Evolutionary conservation across 192 early-diverging fungal species (phyloP).

Genomic region (Podila epigama): DNA sequence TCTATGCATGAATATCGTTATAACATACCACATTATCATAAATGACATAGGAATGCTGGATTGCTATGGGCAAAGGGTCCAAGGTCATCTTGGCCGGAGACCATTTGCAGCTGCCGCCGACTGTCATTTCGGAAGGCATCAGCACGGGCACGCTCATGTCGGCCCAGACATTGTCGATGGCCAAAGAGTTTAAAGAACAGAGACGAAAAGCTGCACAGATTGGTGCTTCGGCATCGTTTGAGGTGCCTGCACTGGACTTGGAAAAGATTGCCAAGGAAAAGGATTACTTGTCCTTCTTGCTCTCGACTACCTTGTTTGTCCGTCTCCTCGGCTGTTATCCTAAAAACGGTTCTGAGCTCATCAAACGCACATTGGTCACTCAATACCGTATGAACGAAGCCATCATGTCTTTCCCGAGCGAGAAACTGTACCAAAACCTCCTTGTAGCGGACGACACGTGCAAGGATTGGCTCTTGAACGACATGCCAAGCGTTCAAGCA

Average conservation of each 20-base stretch:
- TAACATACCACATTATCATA: neutral
- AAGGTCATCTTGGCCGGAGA: slow-evolving; percentile 88
- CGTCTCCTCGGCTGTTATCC: slow-evolving; percentile 66
- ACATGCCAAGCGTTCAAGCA: slow-evolving; percentile 62
- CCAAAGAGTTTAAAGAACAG: slow-evolving; percentile 31
- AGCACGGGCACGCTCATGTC: slow-evolving; percentile 13
- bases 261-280: slow-evolving; percentile 27
- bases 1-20: neutral
- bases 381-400: slow-evolving; percentile 91
- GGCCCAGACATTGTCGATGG: slow-evolving; percentile 16
- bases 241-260: slow-evolving; percentile 24
- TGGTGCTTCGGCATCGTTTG: slow-evolving; percentile 32
- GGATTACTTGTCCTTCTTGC: slow-evolving; percentile 39
- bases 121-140: slow-evolving; percentile 69
- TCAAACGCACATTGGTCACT: slow-evolving; percentile 75
- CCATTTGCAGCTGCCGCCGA: slow-evolving; percentile 89
- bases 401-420: slow-evolving; percentile 81
- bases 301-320: slow-evolving; percentile 81
- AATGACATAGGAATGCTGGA: slow-evolving; percentile 82
- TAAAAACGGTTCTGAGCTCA: slow-evolving; percentile 48
- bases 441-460: slow-evolving; percentile 74
- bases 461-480: slow-evolving; percentile 65
- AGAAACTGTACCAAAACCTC: slow-evolving; percentile 72
- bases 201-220: slow-evolving; percentile 17
- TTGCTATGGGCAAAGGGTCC: slow-evolving; percentile 77